phyloP scores from a whole-genome alignment of 352 stramenopile genomes.

The Pythium rhizo-oryzae region DNA sequence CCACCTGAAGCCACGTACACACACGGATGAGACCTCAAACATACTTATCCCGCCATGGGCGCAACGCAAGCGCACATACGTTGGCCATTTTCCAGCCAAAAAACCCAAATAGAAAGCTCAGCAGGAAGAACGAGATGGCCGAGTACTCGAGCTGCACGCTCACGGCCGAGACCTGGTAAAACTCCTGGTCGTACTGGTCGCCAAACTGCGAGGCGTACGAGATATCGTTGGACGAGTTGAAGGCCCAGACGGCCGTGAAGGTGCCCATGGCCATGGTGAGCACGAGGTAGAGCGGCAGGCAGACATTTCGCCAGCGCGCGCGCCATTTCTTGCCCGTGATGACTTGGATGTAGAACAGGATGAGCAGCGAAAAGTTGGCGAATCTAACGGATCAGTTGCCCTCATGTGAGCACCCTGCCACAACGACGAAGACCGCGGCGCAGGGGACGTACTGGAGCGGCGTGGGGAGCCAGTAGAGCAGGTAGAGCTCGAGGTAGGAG shows the following conservation, averaged over 20 bases:
- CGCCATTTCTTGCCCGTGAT: slow-evolving; percentile 78
- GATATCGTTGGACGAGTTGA: slow-evolving; percentile 86
- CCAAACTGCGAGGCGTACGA: slow-evolving; percentile 61
- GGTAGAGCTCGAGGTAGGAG: slow-evolving; percentile 82
- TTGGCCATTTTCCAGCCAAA: slow-evolving; percentile 90
- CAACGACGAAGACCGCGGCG: background rate
- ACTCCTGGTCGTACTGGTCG: slow-evolving; percentile 85
- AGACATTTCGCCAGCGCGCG: slow-evolving; percentile 75
- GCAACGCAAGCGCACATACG: too few relatives aligned
- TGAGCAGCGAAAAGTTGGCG: slow-evolving; percentile 87
- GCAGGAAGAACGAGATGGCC: slow-evolving; percentile 75
- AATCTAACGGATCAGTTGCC: slow-evolving; percentile 36
- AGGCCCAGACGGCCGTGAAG: slow-evolving; percentile 86
- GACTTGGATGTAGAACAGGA: slow-evolving; percentile 90
- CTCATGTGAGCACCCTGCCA: too few relatives aligned
- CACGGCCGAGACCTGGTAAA: slow-evolving; percentile 77
- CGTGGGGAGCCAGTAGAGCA: slow-evolving; percentile 87
- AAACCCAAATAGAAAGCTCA: slow-evolving; percentile 80
- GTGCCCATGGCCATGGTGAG: slow-evolving; percentile 83
- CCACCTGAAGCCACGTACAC: slow-evolving; percentile 38
- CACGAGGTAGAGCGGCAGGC: slow-evolving; percentile 80
- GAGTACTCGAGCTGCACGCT: slow-evolving; percentile 86
- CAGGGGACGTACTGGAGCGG: slow-evolving; percentile 61
- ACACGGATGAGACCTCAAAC: too few relatives aligned
- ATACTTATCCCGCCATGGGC: too few relatives aligned